Conservation (phyloP, 73 alveolate genomes). For the Tetrahymena thermophila region DNA sequence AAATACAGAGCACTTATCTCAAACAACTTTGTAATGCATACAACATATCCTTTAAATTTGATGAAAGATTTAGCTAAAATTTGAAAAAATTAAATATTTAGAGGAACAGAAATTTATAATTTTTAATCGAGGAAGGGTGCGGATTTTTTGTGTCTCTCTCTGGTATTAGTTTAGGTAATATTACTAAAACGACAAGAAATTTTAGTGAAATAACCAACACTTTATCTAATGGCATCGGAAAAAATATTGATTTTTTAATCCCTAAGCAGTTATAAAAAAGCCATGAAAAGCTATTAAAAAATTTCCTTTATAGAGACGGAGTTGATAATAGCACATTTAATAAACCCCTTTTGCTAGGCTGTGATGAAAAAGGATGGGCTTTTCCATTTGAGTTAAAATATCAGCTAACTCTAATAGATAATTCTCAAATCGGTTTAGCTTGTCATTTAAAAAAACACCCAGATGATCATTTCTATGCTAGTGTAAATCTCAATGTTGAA, state of each 20-base stretch:
- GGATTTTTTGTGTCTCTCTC: neutral
- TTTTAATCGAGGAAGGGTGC: neutral
- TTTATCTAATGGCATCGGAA: neutral
- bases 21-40: neutral
- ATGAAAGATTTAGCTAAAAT: neutral
- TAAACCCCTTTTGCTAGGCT: neutral
- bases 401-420: neutral
- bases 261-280: neutral
- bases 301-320: neutral
- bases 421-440: neutral
- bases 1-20: neutral
- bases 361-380: conserved; percentile 4
- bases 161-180: neutral
- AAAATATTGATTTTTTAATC: neutral
- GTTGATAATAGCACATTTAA: neutral
- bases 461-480: neutral
- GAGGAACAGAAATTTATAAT: neutral
- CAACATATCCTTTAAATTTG: neutral
- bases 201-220: neutral
- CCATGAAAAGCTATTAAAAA: neutral
- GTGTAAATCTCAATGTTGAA: neutral
- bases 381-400: neutral
- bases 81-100: neutral
- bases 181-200: neutral
- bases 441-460: neutral